A percentile compares a stretch with the other conserved stretches of the same genome.
phyloP scores from a whole-genome alignment of 2,329 filamentous ascomycete genomes.

The Microdochium trichocladiopsis region DNA sequence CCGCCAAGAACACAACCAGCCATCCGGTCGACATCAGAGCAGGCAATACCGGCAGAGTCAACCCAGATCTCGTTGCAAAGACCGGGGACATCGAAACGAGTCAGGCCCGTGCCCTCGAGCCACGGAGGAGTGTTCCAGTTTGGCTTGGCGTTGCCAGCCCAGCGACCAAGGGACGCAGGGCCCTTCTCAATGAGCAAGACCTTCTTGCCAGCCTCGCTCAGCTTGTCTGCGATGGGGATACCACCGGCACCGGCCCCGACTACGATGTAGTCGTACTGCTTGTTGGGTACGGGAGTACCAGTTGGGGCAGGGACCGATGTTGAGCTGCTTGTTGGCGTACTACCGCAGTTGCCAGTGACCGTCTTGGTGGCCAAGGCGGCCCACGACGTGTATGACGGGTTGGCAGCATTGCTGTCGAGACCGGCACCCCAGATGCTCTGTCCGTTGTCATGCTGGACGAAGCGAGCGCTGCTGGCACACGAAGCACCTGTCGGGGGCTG shows the following conservation, averaged over 20 bases:
- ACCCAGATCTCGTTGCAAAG: conserved; percentile 66
- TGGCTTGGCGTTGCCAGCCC: conserved; percentile 54
- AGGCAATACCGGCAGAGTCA: conserved; percentile 56
- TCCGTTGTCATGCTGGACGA: conserved; percentile 48
- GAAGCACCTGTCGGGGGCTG: conserved; percentile 30
- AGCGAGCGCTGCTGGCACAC: conserved; percentile 34
- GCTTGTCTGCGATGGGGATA: conserved; percentile 50
- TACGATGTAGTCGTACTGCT: conserved; percentile 53
- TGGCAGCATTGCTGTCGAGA: conserved; percentile 25
- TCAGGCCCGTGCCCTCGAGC: conserved; percentile 54
- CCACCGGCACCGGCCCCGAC: conserved; percentile 54
- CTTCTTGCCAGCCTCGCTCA: conserved; percentile 57
- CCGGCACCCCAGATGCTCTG: conserved; percentile 45
- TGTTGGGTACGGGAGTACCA: conserved; percentile 24
- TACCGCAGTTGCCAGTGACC: conserved; percentile 25
- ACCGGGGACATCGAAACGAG: conserved; percentile 65
- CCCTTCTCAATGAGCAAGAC: conserved; percentile 59
- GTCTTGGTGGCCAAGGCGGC: conserved; percentile 34
- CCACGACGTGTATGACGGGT: conserved; percentile 34
- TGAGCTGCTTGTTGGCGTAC: conserved; percentile 9
- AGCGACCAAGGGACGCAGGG: conserved; percentile 55
- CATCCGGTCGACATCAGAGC: conserved; percentile 66
- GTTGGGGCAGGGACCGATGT: conserved; percentile 16
- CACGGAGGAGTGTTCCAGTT: conserved; percentile 29
- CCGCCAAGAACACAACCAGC: conserved; percentile 66